These are phyloP conservation scores for Schizonepeta tenuifolia DNA, from an alignment of 257 asterid genomes.

Conservation along the genomic window DNA sequence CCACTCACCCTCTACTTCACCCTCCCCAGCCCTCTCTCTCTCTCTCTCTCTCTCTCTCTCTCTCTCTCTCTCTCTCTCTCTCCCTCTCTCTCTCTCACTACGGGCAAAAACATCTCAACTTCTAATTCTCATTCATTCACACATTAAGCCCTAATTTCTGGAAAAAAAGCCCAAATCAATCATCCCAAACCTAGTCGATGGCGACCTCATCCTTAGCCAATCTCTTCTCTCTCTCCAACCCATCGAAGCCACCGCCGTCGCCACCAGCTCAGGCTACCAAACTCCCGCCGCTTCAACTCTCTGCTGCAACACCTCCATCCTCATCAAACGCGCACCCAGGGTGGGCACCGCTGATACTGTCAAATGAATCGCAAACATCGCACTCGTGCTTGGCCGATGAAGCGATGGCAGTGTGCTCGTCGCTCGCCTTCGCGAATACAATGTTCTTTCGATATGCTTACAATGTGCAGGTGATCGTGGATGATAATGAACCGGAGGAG, in stretches of 20 bases:
- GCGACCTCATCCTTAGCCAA: conserved; percentile 63
- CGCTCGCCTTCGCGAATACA: conserved; percentile 68
- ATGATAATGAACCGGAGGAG: conserved; percentile 87
- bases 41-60: too few species aligned
- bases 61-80: too few species aligned
- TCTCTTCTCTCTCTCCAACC: conserved; percentile 67
- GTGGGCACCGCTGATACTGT: conserved; percentile 39
- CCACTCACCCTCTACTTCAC: too few species aligned
- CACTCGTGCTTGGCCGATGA: conserved; percentile 43
- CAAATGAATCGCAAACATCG: conserved; percentile 41
- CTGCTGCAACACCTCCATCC: conserved; percentile 36
- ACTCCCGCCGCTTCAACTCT: conserved; percentile 43
- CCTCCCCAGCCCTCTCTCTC: too few species aligned
- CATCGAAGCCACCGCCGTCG: conserved; percentile 46
- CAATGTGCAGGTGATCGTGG: conserved; percentile 84
- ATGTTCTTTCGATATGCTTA: conserved; percentile 66
- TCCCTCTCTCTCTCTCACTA: too few species aligned
- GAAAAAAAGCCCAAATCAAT: too few species aligned
- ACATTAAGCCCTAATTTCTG: too few species aligned
- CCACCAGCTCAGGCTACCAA: conserved; percentile 38
- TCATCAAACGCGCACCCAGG: conserved; percentile 16
- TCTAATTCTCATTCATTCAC: too few species aligned
- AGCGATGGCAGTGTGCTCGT: conserved; percentile 64
- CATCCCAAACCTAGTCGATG: too few species aligned
- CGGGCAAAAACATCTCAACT: too few species aligned